Base-by-base conservation (phyloP, 2,329 filamentous ascomycete genomes). In the Calycina marina region DNA sequence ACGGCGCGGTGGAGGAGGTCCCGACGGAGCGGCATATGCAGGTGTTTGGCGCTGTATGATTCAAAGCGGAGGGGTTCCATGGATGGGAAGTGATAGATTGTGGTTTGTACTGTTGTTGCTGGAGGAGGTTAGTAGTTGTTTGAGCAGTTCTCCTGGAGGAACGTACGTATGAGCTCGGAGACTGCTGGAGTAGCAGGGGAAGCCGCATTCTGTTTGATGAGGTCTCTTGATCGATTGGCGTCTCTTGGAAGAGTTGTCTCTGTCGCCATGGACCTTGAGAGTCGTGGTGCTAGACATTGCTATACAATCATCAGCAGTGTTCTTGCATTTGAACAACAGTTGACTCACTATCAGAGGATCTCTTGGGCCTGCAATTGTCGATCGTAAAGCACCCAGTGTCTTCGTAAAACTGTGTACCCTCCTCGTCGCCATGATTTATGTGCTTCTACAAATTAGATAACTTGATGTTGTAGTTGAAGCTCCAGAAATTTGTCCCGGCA, bases 1-100 rank as follows among this genome's bases (percentile, higher is more conserved):
- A 98, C 73, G 37, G 90, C 90, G 42, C 83, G 74, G 61, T 98
- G 88, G 33, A 98, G 75, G 43, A 98, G 74, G 56, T 98, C 90
- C 54, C 79, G 77, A 38, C 90, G 80, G 28, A 93, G 68, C 3
- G 90, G 90, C 18, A 96, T 72, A 52, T 81, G 64, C 27, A 98
- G 78, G 57, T 94, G 84, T 49, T 81, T 79, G 39, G 74, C 63
- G 25, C 80, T 76, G 64, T 86, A 96, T 48, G 72, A 60, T 52
- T 82, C 72, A 55, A 92, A 78, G 31, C 72, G 65, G 30, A 74
- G 63, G 14, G 90, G 90, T 57, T 94, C 85, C 58, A 94, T 74
- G 8, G 75, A 72, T 20, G 90, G 90, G 62, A 96, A 98, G 53
- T 67, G 65, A 70, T 93, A 85, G 57, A 94, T 72, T 34, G 88